Evolutionary conservation across 352 stramenopile genomes (phyloP), one percentile per base, ranked within the genome.

Genomic region (Globisporangium megalacanthum): DNA sequence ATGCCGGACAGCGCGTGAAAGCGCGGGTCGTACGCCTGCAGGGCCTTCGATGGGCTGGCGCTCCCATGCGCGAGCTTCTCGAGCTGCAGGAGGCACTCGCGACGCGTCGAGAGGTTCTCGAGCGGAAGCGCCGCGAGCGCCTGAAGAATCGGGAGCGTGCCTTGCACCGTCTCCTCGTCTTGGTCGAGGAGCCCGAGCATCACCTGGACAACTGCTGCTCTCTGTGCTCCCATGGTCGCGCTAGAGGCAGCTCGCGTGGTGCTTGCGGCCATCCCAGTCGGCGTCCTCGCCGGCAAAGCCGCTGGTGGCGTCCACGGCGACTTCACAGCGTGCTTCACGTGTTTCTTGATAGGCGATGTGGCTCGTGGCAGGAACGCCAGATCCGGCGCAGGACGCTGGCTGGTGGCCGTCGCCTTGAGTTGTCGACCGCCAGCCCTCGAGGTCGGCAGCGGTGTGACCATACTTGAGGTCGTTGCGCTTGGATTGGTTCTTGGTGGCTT

Each of bases 301-400:
- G n/a, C 7, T 42, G 44, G 45, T 39, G 39, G 39, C 15, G 31
- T 25, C 56, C 50, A 54, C 15, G 51, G 35, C n/a, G 36, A 35
- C 13, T 20, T 51, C 15, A 50, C 58, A 31, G 62, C 68, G 45
- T 77, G 56, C 51, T 70, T 54, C 3, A 79, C 53, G 31, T 82
- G 72, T 52, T 86, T 88, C 62, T 89, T 87, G 62, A 81, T 72
- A 14, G 79, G 76, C 4, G 79, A 86, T 52, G 72, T 78, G 0
- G 48, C 49, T 35, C 56, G 49, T 2, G 53, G 44, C 31, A 48
- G 3, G 37, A 57, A 49, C 17, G 31, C 37, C 14, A 52, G 1
- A 46, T 6, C 15, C 5, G 29, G 6, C 2, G 33, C 42, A 0
- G 20, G 36, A 17, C 31, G 39, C 17, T 55, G 48, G 46, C 25